phyloP scores from a whole-genome alignment of 306 rosid species.

The Castanospermum australe region DNA sequence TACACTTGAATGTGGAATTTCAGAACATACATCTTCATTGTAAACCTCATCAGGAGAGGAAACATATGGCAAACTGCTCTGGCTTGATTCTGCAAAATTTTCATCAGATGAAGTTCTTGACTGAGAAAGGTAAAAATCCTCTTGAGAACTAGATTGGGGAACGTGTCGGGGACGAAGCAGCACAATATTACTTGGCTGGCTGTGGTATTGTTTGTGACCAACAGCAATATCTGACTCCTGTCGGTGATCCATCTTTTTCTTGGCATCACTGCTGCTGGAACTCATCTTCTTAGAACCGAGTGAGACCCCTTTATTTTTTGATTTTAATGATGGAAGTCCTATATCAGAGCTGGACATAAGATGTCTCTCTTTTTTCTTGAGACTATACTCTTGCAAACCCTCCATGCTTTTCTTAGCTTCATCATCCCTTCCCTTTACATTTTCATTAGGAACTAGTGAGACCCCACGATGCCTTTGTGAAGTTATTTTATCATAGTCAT shows the following conservation, averaged over 20 bases:
- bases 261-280: slow-evolving; percentile 32
- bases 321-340: slow-evolving; percentile 34
- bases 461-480: slow-evolving; percentile 32
- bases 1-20: slow-evolving; percentile 51
- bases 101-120: slow-evolving; percentile 44
- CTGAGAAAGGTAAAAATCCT: slow-evolving; percentile 32
- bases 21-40: slow-evolving; percentile 42
- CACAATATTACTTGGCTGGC: slow-evolving; percentile 41
- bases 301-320: slow-evolving; percentile 32
- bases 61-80: slow-evolving; percentile 45
- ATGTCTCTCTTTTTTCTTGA: slow-evolving; percentile 49
- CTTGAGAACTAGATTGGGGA: slow-evolving; percentile 39
- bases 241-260: slow-evolving; percentile 36
- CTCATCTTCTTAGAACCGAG: slow-evolving; percentile 33
- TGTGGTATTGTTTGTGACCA: slow-evolving; percentile 27
- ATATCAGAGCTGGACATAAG: slow-evolving; percentile 26
- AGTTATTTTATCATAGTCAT: slow-evolving; percentile 23
- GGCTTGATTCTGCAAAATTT: slow-evolving; percentile 38
- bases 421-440: slow-evolving; percentile 17
- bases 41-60: slow-evolving; percentile 44
- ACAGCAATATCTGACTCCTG: slow-evolving; percentile 33
- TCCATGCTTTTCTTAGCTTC: slow-evolving; percentile 39
- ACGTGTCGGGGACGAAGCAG: slow-evolving; percentile 49
- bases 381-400: slow-evolving; percentile 34
- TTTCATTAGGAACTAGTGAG: slow-evolving; percentile 36